Base-by-base conservation (phyloP, 805 yeast genomes). In the Blastobotrys parvus region DNA sequence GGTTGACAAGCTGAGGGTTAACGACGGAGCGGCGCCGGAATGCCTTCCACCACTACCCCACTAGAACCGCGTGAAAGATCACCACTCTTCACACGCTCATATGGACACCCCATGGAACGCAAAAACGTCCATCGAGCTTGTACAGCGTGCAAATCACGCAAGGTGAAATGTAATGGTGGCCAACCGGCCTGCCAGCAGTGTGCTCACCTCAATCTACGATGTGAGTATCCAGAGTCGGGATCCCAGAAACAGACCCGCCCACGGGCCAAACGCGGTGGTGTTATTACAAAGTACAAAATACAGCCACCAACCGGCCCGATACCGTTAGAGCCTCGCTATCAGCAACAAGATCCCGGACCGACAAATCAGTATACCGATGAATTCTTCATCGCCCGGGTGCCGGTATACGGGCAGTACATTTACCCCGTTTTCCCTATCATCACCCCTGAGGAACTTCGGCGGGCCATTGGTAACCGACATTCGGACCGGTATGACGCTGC, bases 101-200 rank as follows among this genome's bases (percentile, higher is more conserved):
- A n/a, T n/a, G n/a, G n/a, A n/a, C n/a, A n/a, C n/a, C n/a, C n/a
- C n/a, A n/a, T n/a, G n/a, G n/a, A n/a, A n/a, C n/a, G n/a, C n/a
- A n/a, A 11, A 25, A 25, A 25, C 3, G 21, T 10, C 3, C 35
- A 21, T 16, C 23, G 41, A 25, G 48, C 51, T 11, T 48, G 51
- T 36, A 48, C 41, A 16, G 45, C 37, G 11, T 48, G 51, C 36
- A 23, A 39, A 33, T 16, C 32, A 15, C 34, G 48, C 11, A 48
- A 48, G 30, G 47, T 48, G 25, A 43, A 46, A 38, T 48, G 51
- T 34, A 41, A 44, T 17, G 50, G 48, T 10, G 25, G 17, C 8
- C 38, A 35, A 11, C 31, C 22, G 18, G 29, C 27, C n/a, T 46
- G 50, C 40, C 41, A 41, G 32, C 44, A 44, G 34, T 46, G 50